Percentiles rank a stretch among this genome's conserved stretches.
Conservation (phyloP, 768 basidiomycete genomes). For the Boletus barrowsii region DNA sequence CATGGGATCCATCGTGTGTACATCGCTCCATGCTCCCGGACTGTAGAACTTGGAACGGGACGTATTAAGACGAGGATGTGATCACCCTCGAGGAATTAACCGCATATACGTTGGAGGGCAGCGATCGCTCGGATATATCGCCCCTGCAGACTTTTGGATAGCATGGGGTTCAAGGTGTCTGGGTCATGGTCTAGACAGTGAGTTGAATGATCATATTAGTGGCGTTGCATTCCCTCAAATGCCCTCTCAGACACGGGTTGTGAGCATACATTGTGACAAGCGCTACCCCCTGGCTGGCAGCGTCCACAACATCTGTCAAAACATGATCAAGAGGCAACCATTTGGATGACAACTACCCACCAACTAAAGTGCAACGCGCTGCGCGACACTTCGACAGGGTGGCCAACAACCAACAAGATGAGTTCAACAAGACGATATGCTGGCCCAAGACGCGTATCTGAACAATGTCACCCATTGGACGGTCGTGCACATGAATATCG, state of each 20-base stretch:
- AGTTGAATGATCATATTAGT: constrained; percentile 10
- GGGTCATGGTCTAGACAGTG: constrained; percentile 5
- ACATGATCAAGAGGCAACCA: no score
- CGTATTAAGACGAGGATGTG: not conserved
- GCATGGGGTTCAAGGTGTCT: not conserved
- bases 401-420: not conserved
- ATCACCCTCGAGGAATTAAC: not conserved
- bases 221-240: constrained; percentile 2
- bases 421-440: constrained; percentile 49
- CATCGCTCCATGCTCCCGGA: not conserved
- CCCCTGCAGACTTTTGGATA: not conserved
- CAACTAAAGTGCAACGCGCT: not conserved
- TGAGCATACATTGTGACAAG: not conserved
- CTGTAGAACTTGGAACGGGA: not conserved
- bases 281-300: constrained; percentile 2
- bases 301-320: not conserved
- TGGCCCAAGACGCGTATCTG: constrained; percentile 36
- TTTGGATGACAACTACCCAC: not conserved
- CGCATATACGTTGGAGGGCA: not conserved
- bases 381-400: not conserved
- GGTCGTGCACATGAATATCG: not conserved
- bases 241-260: not conserved
- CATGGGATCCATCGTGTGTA: not conserved
- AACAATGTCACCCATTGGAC: constrained; percentile 6
- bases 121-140: not conserved